phyloP scores from a whole-genome alignment of 345 rosid species.

The Dipteronia dyeriana region DNA sequence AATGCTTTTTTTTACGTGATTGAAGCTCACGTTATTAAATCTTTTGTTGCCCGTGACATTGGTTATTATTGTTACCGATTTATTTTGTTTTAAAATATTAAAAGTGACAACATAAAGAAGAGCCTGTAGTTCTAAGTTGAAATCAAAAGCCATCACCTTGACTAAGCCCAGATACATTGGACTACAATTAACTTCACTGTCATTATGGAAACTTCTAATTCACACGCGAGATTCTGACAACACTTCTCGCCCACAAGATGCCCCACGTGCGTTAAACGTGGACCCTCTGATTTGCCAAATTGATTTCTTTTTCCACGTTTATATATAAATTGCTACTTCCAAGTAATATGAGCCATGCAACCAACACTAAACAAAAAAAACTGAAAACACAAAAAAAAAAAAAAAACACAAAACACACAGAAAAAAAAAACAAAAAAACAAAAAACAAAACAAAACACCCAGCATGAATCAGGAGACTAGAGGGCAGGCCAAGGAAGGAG shows the following conservation, averaged over 20 bases:
- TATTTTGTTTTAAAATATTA: not conserved
- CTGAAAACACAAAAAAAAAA: not conserved
- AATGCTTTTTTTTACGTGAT: too few species aligned
- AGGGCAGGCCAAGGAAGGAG: constrained; percentile 20
- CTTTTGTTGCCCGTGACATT: not conserved
- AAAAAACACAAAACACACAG: not conserved
- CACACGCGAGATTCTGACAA: constrained; percentile 23
- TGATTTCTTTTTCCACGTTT: constrained; percentile 2
- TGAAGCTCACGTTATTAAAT: too few species aligned
- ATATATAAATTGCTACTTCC: constrained; percentile 22
- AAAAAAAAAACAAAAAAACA: too few species aligned
- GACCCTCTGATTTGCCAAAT: constrained; percentile 23
- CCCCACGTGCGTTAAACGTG: constrained; percentile 22
- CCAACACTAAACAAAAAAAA: not conserved
- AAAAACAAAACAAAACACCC: not conserved
- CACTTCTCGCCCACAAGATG: constrained; percentile 10
- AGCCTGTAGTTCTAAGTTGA: not conserved
- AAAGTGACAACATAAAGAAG: constrained; percentile 8
- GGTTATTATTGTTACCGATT: not conserved
- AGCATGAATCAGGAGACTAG: constrained; percentile 33
- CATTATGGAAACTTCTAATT: constrained; percentile 27
- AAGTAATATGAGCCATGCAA: constrained; percentile 32
- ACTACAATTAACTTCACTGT: constrained; percentile 4
- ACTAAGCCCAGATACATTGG: constrained; percentile 51
- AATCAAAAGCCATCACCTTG: constrained; percentile 51